Base-by-base conservation (phyloP, 441 rosid species). In the Codiaeum variegatum region DNA sequence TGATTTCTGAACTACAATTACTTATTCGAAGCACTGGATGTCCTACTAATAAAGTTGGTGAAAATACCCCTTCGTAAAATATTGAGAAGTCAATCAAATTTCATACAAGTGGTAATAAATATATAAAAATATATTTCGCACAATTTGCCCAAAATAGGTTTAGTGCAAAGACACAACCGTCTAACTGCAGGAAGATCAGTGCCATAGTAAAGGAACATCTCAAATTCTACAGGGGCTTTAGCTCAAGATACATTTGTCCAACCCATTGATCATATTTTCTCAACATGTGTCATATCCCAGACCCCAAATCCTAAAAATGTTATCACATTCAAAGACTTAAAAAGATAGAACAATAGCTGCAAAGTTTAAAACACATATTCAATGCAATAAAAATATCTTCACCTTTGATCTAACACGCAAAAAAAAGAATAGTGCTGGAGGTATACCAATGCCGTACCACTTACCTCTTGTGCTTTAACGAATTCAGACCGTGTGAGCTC, bases 401-500 rank as follows among this genome's bases (percentile, higher is more conserved):
- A 52, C 10, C 12, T 21, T 62, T 32, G 36, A 49, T 24, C 52
- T 18, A 70, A 44, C 10, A 29, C 12, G 46, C 29, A 59, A 1
- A 21, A 15, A 21, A 44, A 11, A n/a, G 55, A 24, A 68, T 70
- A 31, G 46, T 46, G 51, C n/a, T 68, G 72, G 65, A 64, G 36
- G 24, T 18, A 40, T 56, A 49, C 26, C 56, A 29, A 40, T 56
- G 36, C 26, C 56, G 26, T 31, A 64, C 66, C 71, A 77, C 75
- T 70, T 73, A 94, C 98, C 96, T 92, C 91, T 75, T 88, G 91
- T 66, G 98, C 98, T 81, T 87, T 93, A 42, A 88, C 88, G 84
- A 90, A 95, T 75, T 90, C 99, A 69, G 98, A 91, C 65, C 97
- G 87, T 13, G 97, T 95, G 78, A 95, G 97, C 85, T 95, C 99